Conservation (phyloP, 2,329 filamentous ascomycete species). For the Colletotrichum abscissum region DNA sequence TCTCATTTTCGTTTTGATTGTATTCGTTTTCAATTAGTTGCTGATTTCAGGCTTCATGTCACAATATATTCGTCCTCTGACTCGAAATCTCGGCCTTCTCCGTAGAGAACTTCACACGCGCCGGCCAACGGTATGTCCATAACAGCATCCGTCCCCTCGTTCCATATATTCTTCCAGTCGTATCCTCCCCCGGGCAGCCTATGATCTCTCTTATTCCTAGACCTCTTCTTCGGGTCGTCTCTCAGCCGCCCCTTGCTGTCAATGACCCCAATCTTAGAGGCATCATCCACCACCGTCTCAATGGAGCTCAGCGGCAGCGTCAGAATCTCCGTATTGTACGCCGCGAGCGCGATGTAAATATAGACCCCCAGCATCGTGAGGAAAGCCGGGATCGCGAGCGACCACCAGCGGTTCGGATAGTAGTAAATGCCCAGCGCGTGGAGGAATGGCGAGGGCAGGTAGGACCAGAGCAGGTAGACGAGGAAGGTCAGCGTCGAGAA, state of each 20-base stretch:
- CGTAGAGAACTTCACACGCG: conserved; percentile 94
- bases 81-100: conserved; percentile 57
- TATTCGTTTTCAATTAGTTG: not conserved
- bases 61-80: conserved; percentile 38
- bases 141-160: conserved; percentile 92
- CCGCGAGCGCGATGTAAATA: conserved; percentile 92
- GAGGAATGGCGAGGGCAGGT: conserved; percentile 90
- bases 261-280: conserved; percentile 85
- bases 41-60: conserved; percentile 1
- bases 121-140: conserved; percentile 97
- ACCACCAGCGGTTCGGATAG: conserved; percentile 99
- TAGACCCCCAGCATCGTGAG: conserved; percentile 89
- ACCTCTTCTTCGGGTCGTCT: conserved; percentile 47
- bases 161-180: conserved; percentile 89
- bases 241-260: conserved; percentile 73
- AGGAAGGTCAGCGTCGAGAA: conserved; percentile 86
- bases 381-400: conserved; percentile 89
- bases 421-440: conserved; percentile 95
- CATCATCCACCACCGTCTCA: conserved; percentile 93
- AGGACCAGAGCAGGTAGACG: conserved; percentile 82
- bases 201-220: conserved; percentile 47
- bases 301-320: conserved; percentile 83
- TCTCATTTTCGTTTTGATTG: not conserved
- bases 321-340: conserved; percentile 90
- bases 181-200: conserved; percentile 52